Evolutionary conservation across 2,329 filamentous ascomycete genomes (phyloP), one percentile per base, ranked within the genome.

Genomic region (Diaporthe longicolla): DNA sequence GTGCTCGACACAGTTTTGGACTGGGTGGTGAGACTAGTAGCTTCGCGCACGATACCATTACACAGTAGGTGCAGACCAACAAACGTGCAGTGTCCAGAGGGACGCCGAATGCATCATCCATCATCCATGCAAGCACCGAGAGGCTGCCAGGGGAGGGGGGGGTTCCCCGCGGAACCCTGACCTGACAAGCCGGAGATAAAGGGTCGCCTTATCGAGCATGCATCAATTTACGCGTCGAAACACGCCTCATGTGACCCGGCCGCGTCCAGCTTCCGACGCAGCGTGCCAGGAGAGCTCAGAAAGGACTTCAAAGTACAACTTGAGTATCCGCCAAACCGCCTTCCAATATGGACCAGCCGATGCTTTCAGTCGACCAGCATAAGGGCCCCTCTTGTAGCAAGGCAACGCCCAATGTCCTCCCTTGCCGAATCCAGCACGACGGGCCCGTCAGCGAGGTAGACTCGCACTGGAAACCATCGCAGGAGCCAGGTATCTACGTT

Each of bases 361-460:
- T 88, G 21, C 82, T 89, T 35, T 78, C 79, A 4, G 79, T 89
- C 40, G 79, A 81, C 32, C 71, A 77, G n/a, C 75, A 79, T 7
- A 72, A 77, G 32, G 71, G 78, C 3, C 70, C 74, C 8, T 73
- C 73, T 3, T 54, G 63, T 68, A 57, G 73, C 26, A 86, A 87
- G 74, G 86, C 86, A 71, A 90, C 87, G 0, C 89, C 93, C 5
- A 93, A 98, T 79, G 85, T 98, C 26, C 87, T 98, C 19, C 95
- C 95, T 4, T 97, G 94, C 79, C 90, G 91, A 71, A 90, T 98
- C 79, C 89, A 95, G 78, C 93, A 97, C 82, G 90, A 93, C 78
- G 95, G 95, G 1, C 87, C 91, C 1, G 86, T 96, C 71, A 89
- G 91, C 68, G 86, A 90, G 1, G 85, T 89, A 7, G 82, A 89